Base-by-base conservation (phyloP, 106 monocot species). In the Amphibolis antarctica region DNA sequence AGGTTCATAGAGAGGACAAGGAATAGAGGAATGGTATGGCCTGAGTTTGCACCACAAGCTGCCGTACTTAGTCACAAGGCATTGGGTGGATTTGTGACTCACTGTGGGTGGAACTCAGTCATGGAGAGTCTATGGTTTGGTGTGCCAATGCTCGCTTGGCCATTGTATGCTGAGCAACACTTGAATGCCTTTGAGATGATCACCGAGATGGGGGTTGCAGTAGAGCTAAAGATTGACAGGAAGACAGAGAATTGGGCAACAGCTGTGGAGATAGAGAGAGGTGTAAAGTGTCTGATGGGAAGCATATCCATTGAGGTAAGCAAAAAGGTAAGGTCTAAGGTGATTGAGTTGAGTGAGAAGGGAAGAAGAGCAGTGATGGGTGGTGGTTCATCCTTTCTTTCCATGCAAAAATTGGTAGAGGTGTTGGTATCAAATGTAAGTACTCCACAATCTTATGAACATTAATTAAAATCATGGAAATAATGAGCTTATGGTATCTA, bases 31-130 rank as follows among this genome's bases (percentile, higher is more conserved):
- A 64, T 64, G 64, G 64, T 64, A 10, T 64, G 64, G 48, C 47
- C 64, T 43, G 26, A 11, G 10, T 64, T 45, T 21, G 64, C 64
- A 49, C 64, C 64, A 1, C 64, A 64, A 47, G 23, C 11, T 25
- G 46, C 44, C 24, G 48, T 64, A 46, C 48, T 64, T 10, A 18
- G 26, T 25, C 64, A 64, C 47, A 11, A 17, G 0, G 46, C 64
- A 14, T n/a, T 48, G 5, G 64, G 64, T 23, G 66, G 76, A 5
- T 76, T 80, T 46, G 9, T 80, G 76, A 80, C 76, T 4, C 80
- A 80, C 52, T 80, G 80, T 15, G 76, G 80, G 12, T 80, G 80
- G 80, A 80, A 80, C 45, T 80, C 80, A 10, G 14, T 21, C 10
- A 9, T 77, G 67, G 81, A 82, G 59, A 49, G 64, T 6, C 12